Evolutionary conservation across 2,329 filamentous ascomycete species (phyloP), one percentile per base, ranked within the genome.

Genomic region (Fusarium continuum): DNA sequence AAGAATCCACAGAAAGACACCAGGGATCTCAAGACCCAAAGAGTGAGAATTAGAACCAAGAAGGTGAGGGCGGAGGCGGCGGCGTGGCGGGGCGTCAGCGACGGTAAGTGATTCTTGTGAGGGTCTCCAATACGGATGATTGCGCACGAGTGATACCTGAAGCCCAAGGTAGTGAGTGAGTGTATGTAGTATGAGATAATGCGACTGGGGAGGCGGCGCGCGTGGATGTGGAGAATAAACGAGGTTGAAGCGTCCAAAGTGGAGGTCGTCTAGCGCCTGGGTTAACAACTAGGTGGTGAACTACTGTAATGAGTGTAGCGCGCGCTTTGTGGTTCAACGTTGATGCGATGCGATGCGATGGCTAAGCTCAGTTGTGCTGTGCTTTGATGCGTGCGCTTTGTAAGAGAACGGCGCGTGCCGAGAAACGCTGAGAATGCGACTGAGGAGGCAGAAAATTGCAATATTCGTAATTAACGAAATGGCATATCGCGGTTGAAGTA

Each of bases 151-250:
- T 68, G 61, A 44, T 44, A 20, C 34, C 16, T 52, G 50, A 49
- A 61, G 49, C 47, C 22, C 10, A 52, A 29, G 40, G 48, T 49
- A 49, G 38, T 45, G 23, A 45, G 47, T 51, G 53, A 20, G 20
- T 35, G 26, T 23, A 50, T 29, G 54, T 56, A 55, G 61, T 65
- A 65, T 62, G 61, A 46, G 52, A 65, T 57, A 65, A 69, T 69
- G 66, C 67, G 64, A 69, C 64, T 44, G 66, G 68, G 57, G 66
- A 65, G 61, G 61, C 50, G 61, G 61, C 50, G 50, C 60, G 66
- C 55, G 63, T 64, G 66, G 58, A 65, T 69, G 67, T 69, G 67
- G 67, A 68, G 67, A 69, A 69, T 32, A 68, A 62, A 57, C 45
- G 61, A 65, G 64, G 52, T 63, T 57, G 53, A 59, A 61, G 64